Evolutionary conservation across 805 yeast genomes (phyloP), one percentile per base, ranked within the genome.

Genomic region (Candida odintsovae): DNA sequence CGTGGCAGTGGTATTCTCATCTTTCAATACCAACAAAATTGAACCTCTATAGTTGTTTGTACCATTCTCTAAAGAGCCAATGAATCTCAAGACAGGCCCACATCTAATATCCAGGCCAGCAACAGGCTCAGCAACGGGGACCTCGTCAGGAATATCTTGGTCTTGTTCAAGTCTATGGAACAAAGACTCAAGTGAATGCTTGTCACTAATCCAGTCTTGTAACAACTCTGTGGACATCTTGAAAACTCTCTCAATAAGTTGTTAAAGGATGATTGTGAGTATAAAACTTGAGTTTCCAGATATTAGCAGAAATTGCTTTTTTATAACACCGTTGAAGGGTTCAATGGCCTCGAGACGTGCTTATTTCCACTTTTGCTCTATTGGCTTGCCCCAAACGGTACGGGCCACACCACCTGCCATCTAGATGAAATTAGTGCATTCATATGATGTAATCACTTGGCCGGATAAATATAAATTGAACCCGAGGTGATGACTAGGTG

Each of bases 81-180:
- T 67, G 41, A 83, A 75, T 47, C 94, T 71, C 42, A 90, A 65
- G 26, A 83, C 69, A 0, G 98, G 98, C 2, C 98, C 98, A 61
- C 87, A 82, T 42, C 72, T 67, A 19, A 82, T 69, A 36, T 75
- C 72, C 2, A 72, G 67, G 1, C 56, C 59, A 18, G 56, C 59
- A 38, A 47, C 44, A 9, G 54, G 53, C 16, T 46, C 45, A 19
- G 39, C 20, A 16, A 48, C 26, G 6, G 57, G 57, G 3, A 44
- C 28, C 9, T 45, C 25, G 3, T 48, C 45, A 2, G 54, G 50
- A 2, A 45, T 26, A 3, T 35, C 59, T 21, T 46, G 47, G 1
- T 53, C 44, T 7, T 38, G 42, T 36, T 44, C 29, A 2, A 43
- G 38, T 18, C 33, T 23, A 13, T 20, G 22, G 29, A 42, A 44